Evolutionary conservation across 2,329 filamentous ascomycete species (phyloP).

Genomic region (Aspergillus sp.): DNA sequence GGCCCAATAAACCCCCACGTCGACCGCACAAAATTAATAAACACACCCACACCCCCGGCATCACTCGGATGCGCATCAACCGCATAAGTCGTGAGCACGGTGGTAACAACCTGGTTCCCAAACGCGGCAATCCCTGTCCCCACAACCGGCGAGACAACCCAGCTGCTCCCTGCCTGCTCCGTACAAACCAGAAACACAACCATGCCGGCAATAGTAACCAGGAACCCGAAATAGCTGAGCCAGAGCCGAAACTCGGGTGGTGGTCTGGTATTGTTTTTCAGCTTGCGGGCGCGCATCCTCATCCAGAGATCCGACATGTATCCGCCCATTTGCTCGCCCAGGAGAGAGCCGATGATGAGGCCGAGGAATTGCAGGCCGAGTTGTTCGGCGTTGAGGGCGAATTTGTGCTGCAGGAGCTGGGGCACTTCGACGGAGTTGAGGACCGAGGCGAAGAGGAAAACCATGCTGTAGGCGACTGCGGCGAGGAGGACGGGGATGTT

Average conservation of each 20-base stretch:
- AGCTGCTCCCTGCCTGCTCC: slow-evolving; percentile 49
- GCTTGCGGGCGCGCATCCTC: slow-evolving; percentile 31
- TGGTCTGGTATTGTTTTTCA: background rate
- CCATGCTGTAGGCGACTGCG: slow-evolving; percentile 56
- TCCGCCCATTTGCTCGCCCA: slow-evolving; percentile 62
- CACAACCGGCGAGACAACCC: slow-evolving; percentile 59
- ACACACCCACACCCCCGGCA: slow-evolving; percentile 58
- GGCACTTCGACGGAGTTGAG: slow-evolving; percentile 61
- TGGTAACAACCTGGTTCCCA: slow-evolving; percentile 64
- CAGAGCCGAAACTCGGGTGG: background rate
- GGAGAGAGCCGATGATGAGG: slow-evolving; percentile 58
- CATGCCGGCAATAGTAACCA: slow-evolving; percentile 53
- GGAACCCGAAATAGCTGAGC: slow-evolving; percentile 43
- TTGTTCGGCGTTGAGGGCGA: slow-evolving; percentile 58
- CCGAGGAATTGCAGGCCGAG: slow-evolving; percentile 61
- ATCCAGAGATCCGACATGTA: slow-evolving; percentile 59
- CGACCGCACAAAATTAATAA: slow-evolving; percentile 57
- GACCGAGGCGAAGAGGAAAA: slow-evolving; percentile 57
- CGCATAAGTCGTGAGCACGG: slow-evolving; percentile 60
- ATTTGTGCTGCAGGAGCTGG: slow-evolving; percentile 57
- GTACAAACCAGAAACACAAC: slow-evolving; percentile 59
- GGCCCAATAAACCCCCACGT: slow-evolving; percentile 40
- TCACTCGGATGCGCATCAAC: slow-evolving; percentile 59
- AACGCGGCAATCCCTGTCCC: slow-evolving; percentile 54
- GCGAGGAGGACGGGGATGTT: slow-evolving; percentile 53